Conservation (phyloP, 257 asterid species). For the Solanum dulcamara region DNA sequence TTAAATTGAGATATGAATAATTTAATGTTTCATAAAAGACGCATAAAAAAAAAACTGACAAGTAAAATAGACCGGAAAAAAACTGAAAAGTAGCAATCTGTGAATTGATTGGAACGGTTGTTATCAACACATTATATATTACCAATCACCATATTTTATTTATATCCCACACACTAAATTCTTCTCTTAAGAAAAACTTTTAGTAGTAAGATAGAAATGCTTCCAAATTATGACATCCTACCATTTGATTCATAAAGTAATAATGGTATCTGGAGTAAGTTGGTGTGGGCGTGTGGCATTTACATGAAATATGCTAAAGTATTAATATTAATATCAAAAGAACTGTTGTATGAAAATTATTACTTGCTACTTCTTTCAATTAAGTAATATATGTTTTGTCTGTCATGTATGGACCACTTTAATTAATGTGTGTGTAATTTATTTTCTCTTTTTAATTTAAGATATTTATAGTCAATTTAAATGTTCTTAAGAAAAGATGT, state of each 20-base stretch:
- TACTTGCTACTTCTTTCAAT: too few species aligned
- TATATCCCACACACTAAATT: neutral
- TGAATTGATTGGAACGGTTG: neutral
- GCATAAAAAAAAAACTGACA: too few species aligned
- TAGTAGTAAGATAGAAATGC: neutral
- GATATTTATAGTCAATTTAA: neutral
- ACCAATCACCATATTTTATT: neutral
- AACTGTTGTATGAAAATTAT: neutral
- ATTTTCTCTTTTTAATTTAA: neutral
- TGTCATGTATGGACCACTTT: neutral
- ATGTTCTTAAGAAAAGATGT: neutral
- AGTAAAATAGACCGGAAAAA: too few species aligned
- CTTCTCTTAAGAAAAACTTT: neutral
- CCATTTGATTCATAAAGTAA: neutral
- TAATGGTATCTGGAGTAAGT: neutral
- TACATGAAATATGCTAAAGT: neutral
- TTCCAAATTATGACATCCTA: neutral
- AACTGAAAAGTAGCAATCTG: neutral
- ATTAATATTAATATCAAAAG: neutral
- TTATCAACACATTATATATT: neutral
- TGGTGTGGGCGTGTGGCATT: neutral
- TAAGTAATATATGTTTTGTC: neutral
- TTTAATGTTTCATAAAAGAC: too few species aligned
- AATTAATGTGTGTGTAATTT: neutral
- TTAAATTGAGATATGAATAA: too few species aligned